These are phyloP conservation scores for Saxispiralis lemnorum DNA, from an alignment of 495 filamentous ascomycete species.

Conservation along the genomic window DNA sequence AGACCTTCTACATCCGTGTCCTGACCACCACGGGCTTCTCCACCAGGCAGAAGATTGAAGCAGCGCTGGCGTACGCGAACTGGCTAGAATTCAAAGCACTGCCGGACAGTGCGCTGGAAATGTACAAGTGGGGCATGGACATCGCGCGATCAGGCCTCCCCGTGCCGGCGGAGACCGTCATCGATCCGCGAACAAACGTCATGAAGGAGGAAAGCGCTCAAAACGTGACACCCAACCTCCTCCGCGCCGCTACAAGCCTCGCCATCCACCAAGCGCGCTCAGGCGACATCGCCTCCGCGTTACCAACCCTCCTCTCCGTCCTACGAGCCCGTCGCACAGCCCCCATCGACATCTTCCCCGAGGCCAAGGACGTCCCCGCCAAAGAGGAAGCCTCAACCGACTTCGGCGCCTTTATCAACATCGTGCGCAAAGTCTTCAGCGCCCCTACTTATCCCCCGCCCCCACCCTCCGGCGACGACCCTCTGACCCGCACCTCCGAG, in stretches of 20 bases:
- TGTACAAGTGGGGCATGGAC: conserved; percentile 56
- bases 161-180: conserved; percentile 21
- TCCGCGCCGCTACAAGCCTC: conserved; percentile 56
- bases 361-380: conserved; percentile 6
- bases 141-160: conserved; percentile 39
- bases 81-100: conserved; percentile 65
- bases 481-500: conserved; percentile 38
- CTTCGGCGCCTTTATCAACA: conserved; percentile 7
- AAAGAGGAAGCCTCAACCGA: neutral
- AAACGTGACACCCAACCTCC: conserved; percentile 48
- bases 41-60: conserved; percentile 53
- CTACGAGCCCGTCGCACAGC: conserved; percentile 50
- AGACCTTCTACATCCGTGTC: conserved; percentile 59
- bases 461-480: conserved; percentile 44
- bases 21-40: conserved; percentile 61
- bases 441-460: conserved; percentile 40
- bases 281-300: conserved; percentile 41
- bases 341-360: conserved; percentile 7
- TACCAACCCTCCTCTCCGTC: conserved; percentile 76
- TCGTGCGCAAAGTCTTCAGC: conserved; percentile 8
- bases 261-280: conserved; percentile 57
- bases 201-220: conserved; percentile 35
- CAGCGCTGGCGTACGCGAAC: conserved; percentile 61
- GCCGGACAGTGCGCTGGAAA: conserved; percentile 40
- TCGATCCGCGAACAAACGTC: conserved; percentile 43